Conservation (phyloP, 2,329 filamentous ascomycete species). For the Penicillium sp. region DNA sequence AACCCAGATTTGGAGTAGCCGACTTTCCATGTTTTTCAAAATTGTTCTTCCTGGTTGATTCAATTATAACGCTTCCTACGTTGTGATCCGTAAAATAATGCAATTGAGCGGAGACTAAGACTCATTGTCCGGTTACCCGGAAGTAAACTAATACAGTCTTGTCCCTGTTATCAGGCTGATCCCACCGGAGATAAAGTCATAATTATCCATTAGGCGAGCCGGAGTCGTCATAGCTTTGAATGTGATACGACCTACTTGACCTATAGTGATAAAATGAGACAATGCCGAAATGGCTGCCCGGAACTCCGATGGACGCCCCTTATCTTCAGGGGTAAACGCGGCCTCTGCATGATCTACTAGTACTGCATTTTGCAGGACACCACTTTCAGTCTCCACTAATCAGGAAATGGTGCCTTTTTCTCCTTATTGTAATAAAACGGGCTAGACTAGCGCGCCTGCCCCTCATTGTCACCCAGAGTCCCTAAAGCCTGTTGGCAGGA, state of each 20-base stretch:
- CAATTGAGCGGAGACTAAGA: neutral
- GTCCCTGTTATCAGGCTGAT: neutral
- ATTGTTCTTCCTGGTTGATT: too few species aligned
- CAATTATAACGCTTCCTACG: too few species aligned
- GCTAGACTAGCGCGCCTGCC: slow-evolving; percentile 1
- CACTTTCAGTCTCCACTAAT: neutral
- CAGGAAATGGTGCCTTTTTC: neutral
- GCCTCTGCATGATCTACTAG: neutral
- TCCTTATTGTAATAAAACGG: neutral
- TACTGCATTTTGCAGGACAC: neutral
- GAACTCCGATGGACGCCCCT: slow-evolving; percentile 6
- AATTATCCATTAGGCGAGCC: neutral
- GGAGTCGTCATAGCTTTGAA: neutral
- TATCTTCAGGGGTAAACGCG: slow-evolving; percentile 16
- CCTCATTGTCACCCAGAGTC: neutral
- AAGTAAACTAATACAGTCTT: neutral
- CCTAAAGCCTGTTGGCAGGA: neutral
- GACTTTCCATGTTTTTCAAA: too few species aligned
- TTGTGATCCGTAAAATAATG: neutral
- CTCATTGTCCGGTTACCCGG: neutral
- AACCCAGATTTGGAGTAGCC: too few species aligned
- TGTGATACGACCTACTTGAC: neutral
- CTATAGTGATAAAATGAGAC: neutral
- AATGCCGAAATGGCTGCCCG: neutral
- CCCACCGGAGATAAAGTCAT: neutral